Evolutionary conservation across 176 grass and related monocot species (phyloP).

Genomic region (Musa schizocarpa): DNA sequence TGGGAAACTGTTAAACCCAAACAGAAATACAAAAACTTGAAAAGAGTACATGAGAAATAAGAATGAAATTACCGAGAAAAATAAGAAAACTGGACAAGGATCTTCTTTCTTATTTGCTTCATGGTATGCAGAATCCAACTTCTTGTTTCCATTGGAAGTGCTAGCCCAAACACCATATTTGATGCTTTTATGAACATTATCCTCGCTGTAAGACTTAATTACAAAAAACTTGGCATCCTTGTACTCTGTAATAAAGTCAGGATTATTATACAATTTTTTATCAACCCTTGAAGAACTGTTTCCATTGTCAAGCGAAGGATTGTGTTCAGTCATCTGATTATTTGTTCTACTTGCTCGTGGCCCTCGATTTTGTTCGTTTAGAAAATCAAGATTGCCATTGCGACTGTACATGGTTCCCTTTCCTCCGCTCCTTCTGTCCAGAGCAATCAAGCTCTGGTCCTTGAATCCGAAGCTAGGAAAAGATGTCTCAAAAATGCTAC

Average conservation of each 20-base stretch:
- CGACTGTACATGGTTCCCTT: slow-evolving; percentile 68
- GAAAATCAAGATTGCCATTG: slow-evolving; percentile 70
- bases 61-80: slow-evolving; percentile 71
- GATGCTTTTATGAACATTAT: slow-evolving; percentile 98
- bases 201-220: slow-evolving; percentile 97
- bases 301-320: slow-evolving; percentile 29
- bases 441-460: slow-evolving; percentile 33
- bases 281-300: slow-evolving; percentile 40
- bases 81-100: slow-evolving; percentile 58
- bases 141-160: slow-evolving; percentile 91
- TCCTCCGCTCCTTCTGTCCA: slow-evolving; percentile 58
- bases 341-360: slow-evolving; percentile 68
- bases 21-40: not conserved
- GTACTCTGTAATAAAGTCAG: slow-evolving; percentile 67
- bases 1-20: not conserved
- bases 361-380: slow-evolving; percentile 85
- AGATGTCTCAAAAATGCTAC: slow-evolving; percentile 41
- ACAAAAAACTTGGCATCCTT: slow-evolving; percentile 81
- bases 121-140: slow-evolving; percentile 63
- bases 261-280: slow-evolving; percentile 46
- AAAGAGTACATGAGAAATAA: slow-evolving; percentile 10
- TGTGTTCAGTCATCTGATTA: slow-evolving; percentile 35
- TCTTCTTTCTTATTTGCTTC: slow-evolving; percentile 61
- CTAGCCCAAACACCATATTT: slow-evolving; percentile 99
- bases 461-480: slow-evolving; percentile 47